Base-by-base conservation (phyloP, 106 monocot genomes). In the Dioscorea zingiberensis region DNA sequence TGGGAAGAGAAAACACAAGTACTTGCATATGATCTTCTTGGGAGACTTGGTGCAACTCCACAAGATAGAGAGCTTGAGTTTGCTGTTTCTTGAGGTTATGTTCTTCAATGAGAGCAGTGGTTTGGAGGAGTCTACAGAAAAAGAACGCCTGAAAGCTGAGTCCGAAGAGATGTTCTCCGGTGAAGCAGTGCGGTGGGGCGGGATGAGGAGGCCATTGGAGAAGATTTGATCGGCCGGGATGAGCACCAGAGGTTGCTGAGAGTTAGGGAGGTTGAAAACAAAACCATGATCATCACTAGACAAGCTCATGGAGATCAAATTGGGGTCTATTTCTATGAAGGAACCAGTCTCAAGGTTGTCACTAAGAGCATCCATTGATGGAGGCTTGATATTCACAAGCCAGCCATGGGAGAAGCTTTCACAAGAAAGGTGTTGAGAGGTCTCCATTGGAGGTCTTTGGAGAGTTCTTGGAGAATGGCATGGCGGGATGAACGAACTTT, bases 321-420 rank as follows among this genome's bases (percentile, higher is more conserved):
- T 57, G 27, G 80, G 71, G 32, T 75, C 80, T 60, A 81, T 76
- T 30, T 81, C 75, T 25, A 71, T 81, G 71, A 71, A 81, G 23
- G 80, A 66, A 27, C 54, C 47, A 0, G 44, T 47, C 27, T 63
- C 70, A 25, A 66, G 66, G 60, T 59, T 57, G 29, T 48, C 55
- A 46, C 29, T 67, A 27, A 15, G 57, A 12, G 26, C 28, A 28
- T 64, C 63, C 26, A 55, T 44, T 15, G 65, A 38, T 26, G 38
- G 38, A 8, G 64, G 62, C 65, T 74, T 84, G 69, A 59, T 69
- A 67, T 56, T 64, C 21, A 57, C 46, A 13, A 78, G 60, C 88
- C 84, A 88, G 15, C 69, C 47, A 48, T 63, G 64, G 47, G 83
- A 87, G 74, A 77, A 83, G 71, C 80, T 87, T 4, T 87, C 83